Base-by-base conservation (phyloP, 495 filamentous ascomycete genomes). In the Usnea hakonensis region DNA sequence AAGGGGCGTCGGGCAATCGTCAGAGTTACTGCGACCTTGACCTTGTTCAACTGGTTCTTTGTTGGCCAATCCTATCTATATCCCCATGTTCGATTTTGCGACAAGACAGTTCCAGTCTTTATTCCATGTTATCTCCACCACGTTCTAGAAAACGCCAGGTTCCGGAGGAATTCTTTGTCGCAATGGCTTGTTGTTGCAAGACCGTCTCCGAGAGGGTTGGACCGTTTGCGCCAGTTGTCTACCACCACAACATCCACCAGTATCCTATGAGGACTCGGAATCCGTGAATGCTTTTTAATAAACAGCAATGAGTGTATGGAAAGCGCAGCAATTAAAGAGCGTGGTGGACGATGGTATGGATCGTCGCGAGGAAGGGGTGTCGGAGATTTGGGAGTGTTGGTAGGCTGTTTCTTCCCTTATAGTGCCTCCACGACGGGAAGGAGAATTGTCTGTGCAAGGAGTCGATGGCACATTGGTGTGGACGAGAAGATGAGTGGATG, bases 301-400 rank as follows among this genome's bases (percentile, higher is more conserved):
- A 33, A 10, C 40, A 43, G 32, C 48, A 69, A 67, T 13, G 67
- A 69, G 55, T 53, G 67, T 67, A 43, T 16, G 60, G 55, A 46
- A 30, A n/a, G 37, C 33, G 16, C n/a, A 41, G 62, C 55, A 46
- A 65, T 54, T 54, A 53, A 67, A 65, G 65, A 67, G 41, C 56
- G 67, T 69, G 56, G 67, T 69, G 56, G 52, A 56, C 57, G 66
- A 60, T 53, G 43, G 67, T 61, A 38, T 54, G 48, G n/a, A 32
- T 13, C 30, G 64, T 64, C 64, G 67, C 64, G 48, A 40, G 55
- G 53, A 62, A 43, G 54, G 43, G 50, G 35, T 36, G 16, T 3
- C 35, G 36, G 46, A 21, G 37, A 40, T 30, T 43, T 46, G 57
- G n/a, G n/a, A 46, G 16, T n/a, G 26, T 62, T 50, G 46, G 50